Conservation (phyloP, 345 rosid genomes). For the Citrus australasica region DNA sequence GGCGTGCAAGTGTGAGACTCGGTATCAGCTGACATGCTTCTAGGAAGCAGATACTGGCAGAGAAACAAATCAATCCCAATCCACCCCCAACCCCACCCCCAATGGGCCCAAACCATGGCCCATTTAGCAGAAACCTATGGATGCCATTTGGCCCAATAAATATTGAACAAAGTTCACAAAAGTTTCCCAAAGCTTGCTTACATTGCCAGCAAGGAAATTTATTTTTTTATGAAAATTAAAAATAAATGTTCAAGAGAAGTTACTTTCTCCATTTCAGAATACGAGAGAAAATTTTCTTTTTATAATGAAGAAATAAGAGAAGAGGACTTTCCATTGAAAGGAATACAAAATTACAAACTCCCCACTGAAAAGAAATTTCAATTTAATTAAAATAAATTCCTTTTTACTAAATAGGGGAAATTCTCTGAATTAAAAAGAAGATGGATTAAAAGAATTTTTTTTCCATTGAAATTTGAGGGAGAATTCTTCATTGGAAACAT, state of each 20-base stretch:
- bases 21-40: too few relatives aligned
- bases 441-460: neutral
- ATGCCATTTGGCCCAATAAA: neutral
- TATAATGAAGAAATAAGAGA: neutral
- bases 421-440: neutral
- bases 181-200: neutral
- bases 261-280: too few relatives aligned
- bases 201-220: neutral
- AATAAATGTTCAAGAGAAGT: neutral
- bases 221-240: neutral
- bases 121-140: too few relatives aligned
- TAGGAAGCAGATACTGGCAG: too few relatives aligned
- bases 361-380: neutral
- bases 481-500: neutral
- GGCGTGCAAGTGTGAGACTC: too few relatives aligned
- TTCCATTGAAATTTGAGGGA: neutral
- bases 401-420: neutral
- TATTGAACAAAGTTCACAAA: neutral
- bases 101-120: neutral
- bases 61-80: too few relatives aligned
- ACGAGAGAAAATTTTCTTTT: too few relatives aligned
- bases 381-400: neutral
- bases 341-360: neutral
- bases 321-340: neutral
- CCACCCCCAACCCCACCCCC: neutral